Evolutionary conservation across 331 rosid genomes (phyloP).

Genomic region (Saraca asoca): DNA sequence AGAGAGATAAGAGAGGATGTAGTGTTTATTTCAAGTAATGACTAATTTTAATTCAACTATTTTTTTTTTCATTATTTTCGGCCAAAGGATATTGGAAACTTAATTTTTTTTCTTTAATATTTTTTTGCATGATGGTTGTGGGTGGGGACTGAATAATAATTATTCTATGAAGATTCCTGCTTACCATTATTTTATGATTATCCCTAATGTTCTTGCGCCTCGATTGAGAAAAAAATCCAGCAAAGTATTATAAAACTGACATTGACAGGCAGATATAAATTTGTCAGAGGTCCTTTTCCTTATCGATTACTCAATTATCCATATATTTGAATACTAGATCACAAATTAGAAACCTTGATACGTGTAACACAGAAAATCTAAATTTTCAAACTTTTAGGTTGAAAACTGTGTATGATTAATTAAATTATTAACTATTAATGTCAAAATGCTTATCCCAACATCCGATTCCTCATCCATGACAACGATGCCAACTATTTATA

Average conservation of each 20-base stretch:
- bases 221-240: conserved; percentile 22
- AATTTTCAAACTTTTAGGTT: conserved; percentile 22
- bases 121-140: conserved; percentile 26
- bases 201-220: conserved; percentile 31
- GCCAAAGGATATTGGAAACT: conserved; percentile 39
- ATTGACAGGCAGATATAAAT: conserved; percentile 35
- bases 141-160: conserved; percentile 48
- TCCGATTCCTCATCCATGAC: neutral
- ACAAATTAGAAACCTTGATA: conserved; percentile 21
- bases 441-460: neutral
- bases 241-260: conserved; percentile 33
- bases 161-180: conserved; percentile 44
- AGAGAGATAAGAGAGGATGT: conserved; percentile 57
- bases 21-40: conserved; percentile 41
- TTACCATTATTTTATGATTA: conserved; percentile 13
- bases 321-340: conserved; percentile 34
- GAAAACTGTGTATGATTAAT: conserved; percentile 14
- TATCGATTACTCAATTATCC: conserved; percentile 37
- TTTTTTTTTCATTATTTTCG: conserved; percentile 38
- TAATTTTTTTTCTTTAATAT: neutral
- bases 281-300: conserved; percentile 47
- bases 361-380: conserved; percentile 31
- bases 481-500: conserved; percentile 1
- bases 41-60: conserved; percentile 42
- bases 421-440: neutral